Base-by-base conservation (phyloP, 2,329 filamentous ascomycete genomes). In the Diaporthe ampelina region DNA sequence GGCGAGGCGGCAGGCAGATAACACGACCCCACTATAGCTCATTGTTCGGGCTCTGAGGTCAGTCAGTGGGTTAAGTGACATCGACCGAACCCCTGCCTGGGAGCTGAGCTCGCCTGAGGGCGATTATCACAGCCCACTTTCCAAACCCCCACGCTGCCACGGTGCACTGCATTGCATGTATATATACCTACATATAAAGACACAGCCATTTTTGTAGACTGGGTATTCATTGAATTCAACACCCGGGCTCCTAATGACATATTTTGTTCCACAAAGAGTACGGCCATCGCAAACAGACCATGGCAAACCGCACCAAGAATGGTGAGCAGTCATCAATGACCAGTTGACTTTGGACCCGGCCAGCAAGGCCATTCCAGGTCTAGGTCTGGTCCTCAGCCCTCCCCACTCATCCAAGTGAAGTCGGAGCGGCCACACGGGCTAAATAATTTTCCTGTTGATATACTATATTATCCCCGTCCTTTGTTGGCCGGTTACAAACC, bases 1-100 rank as follows among this genome's bases (percentile, higher is more conserved):
- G 63, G 29, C 45, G n/a, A 52, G 63, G 63, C 63, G 63, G 63
- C 63, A 37, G 63, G 45, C 63, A 67, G 35, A 15, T 24, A 63
- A 35, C 17, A 29, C 7, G 35, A 40, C 61, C 43, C 43, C 61
- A 67, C 61, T 24, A 52, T 26, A 26, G 43, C 43, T 32, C 59
- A 48, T 65, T 48, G 19, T 48, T 24, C 48, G 40, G 43, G 40
- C 40, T 32, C 26, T 43, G 40, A 48, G 59, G 59, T 35, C 59
- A 65, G 40, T 48, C 19, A 9, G 43, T 32, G 10, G 40, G 40
- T 17, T 13, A 3, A 24, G 40, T n/a, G 59, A 45, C 37, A 43
- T 43, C 58, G 6, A 43, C 40, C 15, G 26, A 26, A 11, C 58
- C 57, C 57, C 17, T 43, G 57, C 57, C 57, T 40, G 57, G 15